Evolutionary conservation across 1,139 yeast species (phyloP).

Genomic region (Protomyces inundatus): DNA sequence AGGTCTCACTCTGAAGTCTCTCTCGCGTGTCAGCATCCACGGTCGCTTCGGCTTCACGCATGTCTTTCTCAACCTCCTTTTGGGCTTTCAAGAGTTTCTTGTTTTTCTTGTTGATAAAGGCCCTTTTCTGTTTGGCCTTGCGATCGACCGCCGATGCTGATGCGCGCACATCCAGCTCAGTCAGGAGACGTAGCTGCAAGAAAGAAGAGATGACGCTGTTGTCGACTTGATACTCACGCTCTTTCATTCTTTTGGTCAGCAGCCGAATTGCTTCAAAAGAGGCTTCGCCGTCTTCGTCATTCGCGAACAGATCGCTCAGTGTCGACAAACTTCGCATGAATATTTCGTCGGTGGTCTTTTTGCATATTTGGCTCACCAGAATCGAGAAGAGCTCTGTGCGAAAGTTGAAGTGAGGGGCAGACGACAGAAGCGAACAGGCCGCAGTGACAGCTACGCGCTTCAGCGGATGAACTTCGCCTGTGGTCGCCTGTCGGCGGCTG

Average conservation of each 20-base stretch:
- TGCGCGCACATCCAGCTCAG: conserved; percentile 54
- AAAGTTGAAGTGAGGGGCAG: conserved; percentile 74
- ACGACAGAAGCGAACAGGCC: conserved; percentile 66
- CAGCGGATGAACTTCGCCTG: conserved; percentile 35
- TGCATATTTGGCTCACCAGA: conserved; percentile 57
- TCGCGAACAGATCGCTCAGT: conserved; percentile 58
- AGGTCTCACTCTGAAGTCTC: conserved; percentile 72
- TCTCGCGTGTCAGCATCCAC: conserved; percentile 85
- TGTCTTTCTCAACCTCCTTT: conserved; percentile 80
- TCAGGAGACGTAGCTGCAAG: conserved; percentile 64
- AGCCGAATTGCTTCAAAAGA: conserved; percentile 67
- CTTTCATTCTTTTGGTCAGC: conserved; percentile 63
- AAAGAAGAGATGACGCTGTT: conserved; percentile 74
- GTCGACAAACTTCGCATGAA: conserved; percentile 60
- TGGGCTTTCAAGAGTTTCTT: conserved; percentile 75
- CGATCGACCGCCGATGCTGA: conserved; percentile 57
- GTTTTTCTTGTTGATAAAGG: conserved; percentile 81
- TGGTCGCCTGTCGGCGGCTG: conserved; percentile 16
- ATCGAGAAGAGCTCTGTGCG: conserved; percentile 66
- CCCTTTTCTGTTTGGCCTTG: conserved; percentile 65
- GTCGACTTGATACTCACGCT: conserved; percentile 73
- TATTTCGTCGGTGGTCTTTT: conserved; percentile 45
- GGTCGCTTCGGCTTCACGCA: conserved; percentile 79
- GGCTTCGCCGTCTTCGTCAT: conserved; percentile 74
- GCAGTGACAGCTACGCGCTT: conserved; percentile 65